Evolutionary conservation across 768 basidiomycete genomes (phyloP).

Genomic region (Mrakia blollopis): DNA sequence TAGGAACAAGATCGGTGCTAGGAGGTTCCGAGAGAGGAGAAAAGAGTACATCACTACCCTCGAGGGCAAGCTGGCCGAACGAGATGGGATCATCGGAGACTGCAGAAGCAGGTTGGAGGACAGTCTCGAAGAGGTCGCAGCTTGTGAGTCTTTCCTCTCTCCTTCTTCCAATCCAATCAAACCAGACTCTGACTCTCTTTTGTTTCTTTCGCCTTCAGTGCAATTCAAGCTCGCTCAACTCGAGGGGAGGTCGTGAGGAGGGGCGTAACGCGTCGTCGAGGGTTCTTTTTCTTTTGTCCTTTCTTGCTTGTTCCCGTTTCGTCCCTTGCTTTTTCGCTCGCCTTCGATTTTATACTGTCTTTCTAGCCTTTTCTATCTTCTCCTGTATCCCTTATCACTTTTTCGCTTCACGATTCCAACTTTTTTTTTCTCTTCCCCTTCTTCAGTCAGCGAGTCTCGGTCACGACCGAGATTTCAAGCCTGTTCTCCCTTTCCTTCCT

Average conservation of each 20-base stretch:
- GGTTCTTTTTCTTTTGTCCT: no score
- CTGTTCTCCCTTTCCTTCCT: neutral
- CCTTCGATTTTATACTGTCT: neutral
- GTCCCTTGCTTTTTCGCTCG: neutral
- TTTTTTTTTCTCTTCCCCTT: neutral
- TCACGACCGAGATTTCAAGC: no score
- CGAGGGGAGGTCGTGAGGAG: neutral
- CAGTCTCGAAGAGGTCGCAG: neutral
- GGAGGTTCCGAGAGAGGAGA: slow-evolving; percentile 24
- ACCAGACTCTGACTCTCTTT: neutral
- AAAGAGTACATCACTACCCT: slow-evolving; percentile 27
- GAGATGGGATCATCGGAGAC: slow-evolving; percentile 19
- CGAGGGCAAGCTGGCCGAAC: slow-evolving; percentile 14
- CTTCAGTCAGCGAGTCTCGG: neutral
- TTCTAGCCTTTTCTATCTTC: neutral
- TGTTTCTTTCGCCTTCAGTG: neutral
- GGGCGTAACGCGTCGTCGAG: no score
- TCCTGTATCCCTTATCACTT: neutral
- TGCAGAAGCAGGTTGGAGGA: neutral
- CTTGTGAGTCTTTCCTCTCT: neutral
- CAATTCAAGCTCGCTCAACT: neutral
- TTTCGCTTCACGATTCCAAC: neutral
- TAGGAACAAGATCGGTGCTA: slow-evolving; percentile 30
- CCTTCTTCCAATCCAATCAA: neutral
- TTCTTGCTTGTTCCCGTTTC: no score